These are phyloP conservation scores for Boletus barrowsii DNA, from an alignment of 768 basidiomycete species.

Conservation along the genomic window DNA sequence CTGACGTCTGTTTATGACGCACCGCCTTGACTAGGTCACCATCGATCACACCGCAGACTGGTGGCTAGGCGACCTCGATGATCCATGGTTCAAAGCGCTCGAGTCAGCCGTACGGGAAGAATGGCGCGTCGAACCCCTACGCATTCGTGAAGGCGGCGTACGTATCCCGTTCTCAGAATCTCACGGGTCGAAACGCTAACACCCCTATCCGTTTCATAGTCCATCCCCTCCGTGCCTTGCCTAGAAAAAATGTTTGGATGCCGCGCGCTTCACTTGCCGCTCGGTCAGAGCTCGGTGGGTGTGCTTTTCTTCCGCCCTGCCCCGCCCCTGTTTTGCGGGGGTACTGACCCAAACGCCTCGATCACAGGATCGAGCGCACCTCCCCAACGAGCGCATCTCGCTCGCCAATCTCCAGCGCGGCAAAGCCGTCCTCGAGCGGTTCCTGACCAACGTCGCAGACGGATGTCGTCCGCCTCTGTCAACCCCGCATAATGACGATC, in stretches of 20 bases:
- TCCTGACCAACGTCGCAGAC: slow-evolving; percentile 55
- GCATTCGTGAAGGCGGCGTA: slow-evolving; percentile 92
- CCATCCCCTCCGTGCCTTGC: slow-evolving; percentile 91
- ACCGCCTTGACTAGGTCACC: slow-evolving; percentile 51
- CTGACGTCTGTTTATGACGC: background rate
- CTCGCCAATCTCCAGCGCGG: slow-evolving; percentile 77
- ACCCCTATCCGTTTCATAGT: slow-evolving; percentile 40
- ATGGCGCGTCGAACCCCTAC: slow-evolving; percentile 82
- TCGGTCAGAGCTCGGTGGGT: slow-evolving; percentile 86
- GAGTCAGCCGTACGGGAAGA: slow-evolving; percentile 80
- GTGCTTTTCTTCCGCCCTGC: too few relatives aligned
- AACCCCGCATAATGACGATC: too few relatives aligned
- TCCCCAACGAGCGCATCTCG: slow-evolving; percentile 91
- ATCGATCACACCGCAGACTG: slow-evolving; percentile 87
- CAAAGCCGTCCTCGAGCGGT: slow-evolving; percentile 73
- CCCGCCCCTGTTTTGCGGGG: background rate
- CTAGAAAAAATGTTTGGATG: slow-evolving; percentile 90
- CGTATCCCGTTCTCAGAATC: slow-evolving; percentile 23
- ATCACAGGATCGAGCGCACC: slow-evolving; percentile 80
- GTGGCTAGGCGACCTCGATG: slow-evolving; percentile 91
- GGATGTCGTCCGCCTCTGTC: background rate
- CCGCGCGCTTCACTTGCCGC: slow-evolving; percentile 87
- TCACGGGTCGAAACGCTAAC: background rate
- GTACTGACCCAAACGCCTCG: background rate
- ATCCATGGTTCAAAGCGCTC: slow-evolving; percentile 82